Percentiles rank a stretch among this genome's conserved stretches.
Evolutionary conservation across 495 filamentous ascomycete genomes (phyloP).

Genomic region (Entonaema liquescens): DNA sequence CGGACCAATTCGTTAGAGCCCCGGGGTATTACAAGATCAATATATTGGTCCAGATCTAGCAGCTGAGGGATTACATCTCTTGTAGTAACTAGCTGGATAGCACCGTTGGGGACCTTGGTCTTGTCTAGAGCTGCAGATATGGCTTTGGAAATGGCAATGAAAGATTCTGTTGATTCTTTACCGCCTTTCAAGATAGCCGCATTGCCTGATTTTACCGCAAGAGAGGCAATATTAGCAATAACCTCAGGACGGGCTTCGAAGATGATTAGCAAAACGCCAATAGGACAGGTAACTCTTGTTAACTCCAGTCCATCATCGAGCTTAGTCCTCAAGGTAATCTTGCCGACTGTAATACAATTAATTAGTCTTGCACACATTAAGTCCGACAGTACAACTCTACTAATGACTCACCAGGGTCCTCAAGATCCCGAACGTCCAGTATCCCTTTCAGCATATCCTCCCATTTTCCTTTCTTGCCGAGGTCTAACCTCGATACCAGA

Average conservation of each 20-base stretch:
- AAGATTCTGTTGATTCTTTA: constrained; percentile 94
- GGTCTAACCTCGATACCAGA: constrained; percentile 88
- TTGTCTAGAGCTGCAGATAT: constrained; percentile 80
- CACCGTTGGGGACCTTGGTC: constrained; percentile 82
- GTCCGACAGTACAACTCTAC: background rate
- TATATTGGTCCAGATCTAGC: constrained; percentile 80
- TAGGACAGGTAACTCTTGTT: constrained; percentile 88
- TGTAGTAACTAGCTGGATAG: constrained; percentile 92
- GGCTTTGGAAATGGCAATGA: constrained; percentile 83
- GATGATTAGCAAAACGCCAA: constrained; percentile 95
- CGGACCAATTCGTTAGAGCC: constrained; percentile 93
- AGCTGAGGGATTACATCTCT: constrained; percentile 88
- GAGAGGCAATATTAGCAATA: constrained; percentile 97
- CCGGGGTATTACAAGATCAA: constrained; percentile 94
- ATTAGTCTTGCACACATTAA: background rate
- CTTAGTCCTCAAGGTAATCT: constrained; percentile 79
- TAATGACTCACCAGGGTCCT: constrained; percentile 79
- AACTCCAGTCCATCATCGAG: constrained; percentile 90
- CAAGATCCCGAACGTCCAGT: constrained; percentile 82
- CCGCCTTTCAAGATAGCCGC: constrained; percentile 97
- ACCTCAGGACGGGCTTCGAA: constrained; percentile 98
- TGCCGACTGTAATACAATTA: constrained; percentile 66
- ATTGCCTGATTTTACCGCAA: constrained; percentile 97
- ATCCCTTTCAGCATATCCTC: constrained; percentile 98
- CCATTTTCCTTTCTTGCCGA: constrained; percentile 87